Evolutionary conservation across 208 protist species (phyloP), one percentile per base, ranked within the genome.

Genomic region (Endotrypanum monterogeii): DNA sequence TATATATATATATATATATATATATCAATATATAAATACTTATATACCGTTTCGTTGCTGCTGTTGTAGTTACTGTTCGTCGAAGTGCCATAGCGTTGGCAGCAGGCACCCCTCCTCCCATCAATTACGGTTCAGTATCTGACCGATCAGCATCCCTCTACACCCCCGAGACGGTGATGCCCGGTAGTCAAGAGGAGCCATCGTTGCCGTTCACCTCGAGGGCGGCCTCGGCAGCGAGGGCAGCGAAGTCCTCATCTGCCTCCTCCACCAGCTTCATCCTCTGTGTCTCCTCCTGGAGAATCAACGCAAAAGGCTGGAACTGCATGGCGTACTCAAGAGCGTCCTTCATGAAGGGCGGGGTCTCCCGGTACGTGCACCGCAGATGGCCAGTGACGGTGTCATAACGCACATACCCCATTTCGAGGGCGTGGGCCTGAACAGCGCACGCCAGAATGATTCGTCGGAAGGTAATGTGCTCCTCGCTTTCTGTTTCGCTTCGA

Each of bases 231-330:
- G 41, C 66, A 32, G 14, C 30, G 16, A 73, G 23, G 23, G 37
- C 37, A 16, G 46, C 46, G n/a, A 3, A 54, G 65, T 44, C 56
- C 9, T 46, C 66, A 37, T 70, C 74, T 1, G 48, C 66, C 66
- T 67, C 73, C 14, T 94, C 87, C n/a, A 87, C 73, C 35, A 93
- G 39, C 20, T 28, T 55, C 91, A 96, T 96, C 7, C 91, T 85
- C 32, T 74, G 58, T 7, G 80, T 86, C 71, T 96, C 91, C 72
- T 96, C 91, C 5, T 63, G 23, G 20, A 82, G 58, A 48, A 84
- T 78, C 7, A 87, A 48, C 14, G 77, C 87, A 25, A 89, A 84
- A 30, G 62, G 58, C 55, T 93, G 87, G 0, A 86, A 77, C 23
- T 73, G 57, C 75, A 92, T 84, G 2, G 82, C 79, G 57, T 87